Evolutionary conservation across 805 yeast species (phyloP).

Genomic region (Brettanomyces anomalus): DNA sequence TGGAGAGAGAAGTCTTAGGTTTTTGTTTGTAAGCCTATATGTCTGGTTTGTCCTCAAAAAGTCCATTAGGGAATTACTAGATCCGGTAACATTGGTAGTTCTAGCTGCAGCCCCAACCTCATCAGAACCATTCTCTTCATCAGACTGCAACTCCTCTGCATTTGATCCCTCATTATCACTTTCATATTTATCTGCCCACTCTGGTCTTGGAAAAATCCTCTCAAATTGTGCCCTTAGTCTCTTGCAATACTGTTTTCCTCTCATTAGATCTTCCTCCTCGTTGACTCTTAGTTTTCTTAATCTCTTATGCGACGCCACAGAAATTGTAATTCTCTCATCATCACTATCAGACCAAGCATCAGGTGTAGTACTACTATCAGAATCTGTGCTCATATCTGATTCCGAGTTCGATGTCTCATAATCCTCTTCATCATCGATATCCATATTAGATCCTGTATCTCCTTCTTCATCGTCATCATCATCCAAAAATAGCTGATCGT

Average conservation of each 20-base stretch:
- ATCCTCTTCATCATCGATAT: slow-evolving; percentile 23
- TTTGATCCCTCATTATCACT: slow-evolving; percentile 30
- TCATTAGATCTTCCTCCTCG: slow-evolving; percentile 27
- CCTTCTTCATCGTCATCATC: slow-evolving; percentile 35
- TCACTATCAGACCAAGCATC: slow-evolving; percentile 87
- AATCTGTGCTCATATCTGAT: slow-evolving; percentile 18
- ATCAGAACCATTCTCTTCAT: slow-evolving; percentile 7
- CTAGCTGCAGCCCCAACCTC: slow-evolving; percentile 8
- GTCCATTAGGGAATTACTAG: slow-evolving; percentile 25
- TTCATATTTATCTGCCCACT: slow-evolving; percentile 61
- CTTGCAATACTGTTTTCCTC: slow-evolving; percentile 25
- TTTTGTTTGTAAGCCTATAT: slow-evolving; percentile 22
- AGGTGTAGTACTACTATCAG: slow-evolving; percentile 6
- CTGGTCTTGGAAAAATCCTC: slow-evolving; percentile 71
- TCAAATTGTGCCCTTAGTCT: slow-evolving; percentile 53
- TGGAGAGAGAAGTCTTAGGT: slow-evolving; percentile 56
- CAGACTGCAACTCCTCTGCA: slow-evolving; percentile 21
- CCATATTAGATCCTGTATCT: slow-evolving; percentile 25
- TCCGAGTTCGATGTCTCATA: slow-evolving; percentile 18
- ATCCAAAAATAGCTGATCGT: slow-evolving; percentile 44
- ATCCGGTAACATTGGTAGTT: slow-evolving; percentile 13
- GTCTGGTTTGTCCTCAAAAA: slow-evolving; percentile 26
- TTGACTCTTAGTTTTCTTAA: slow-evolving; percentile 63
- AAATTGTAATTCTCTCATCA: slow-evolving; percentile 64
- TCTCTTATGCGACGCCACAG: slow-evolving; percentile 50